Conservation (phyloP, 176 grass and related monocot genomes). For the Aechmea fasciata region DNA sequence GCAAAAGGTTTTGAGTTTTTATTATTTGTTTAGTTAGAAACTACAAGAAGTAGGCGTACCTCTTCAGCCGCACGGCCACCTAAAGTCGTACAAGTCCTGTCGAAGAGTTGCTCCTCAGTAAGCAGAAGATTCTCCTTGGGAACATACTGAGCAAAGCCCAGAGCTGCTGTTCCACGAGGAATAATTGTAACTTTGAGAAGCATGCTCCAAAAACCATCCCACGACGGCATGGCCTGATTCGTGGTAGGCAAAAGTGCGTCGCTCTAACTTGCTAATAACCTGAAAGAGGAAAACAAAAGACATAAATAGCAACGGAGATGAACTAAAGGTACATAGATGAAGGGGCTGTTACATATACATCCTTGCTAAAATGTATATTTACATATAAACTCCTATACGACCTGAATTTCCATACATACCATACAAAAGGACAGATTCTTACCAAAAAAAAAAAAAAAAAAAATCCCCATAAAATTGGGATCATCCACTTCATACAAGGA, state of each 20-base stretch:
- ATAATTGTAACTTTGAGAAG: constrained; percentile 92
- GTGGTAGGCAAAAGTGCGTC: constrained; percentile 66
- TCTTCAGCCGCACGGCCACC: constrained; percentile 81
- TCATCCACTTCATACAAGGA: too few relatives aligned
- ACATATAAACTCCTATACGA: too few relatives aligned
- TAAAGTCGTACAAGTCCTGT: constrained; percentile 94
- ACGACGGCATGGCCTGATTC: constrained; percentile 76
- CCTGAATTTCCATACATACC: too few relatives aligned
- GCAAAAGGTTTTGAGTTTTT: neutral
- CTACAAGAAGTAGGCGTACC: constrained; percentile 21
- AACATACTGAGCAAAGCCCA: constrained; percentile 86
- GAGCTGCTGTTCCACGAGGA: constrained; percentile 70
- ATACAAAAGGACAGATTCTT: too few relatives aligned
- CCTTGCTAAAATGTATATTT: too few relatives aligned
- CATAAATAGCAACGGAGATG: neutral
- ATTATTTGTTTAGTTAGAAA: neutral
- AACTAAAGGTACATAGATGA: neutral
- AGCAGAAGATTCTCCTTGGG: constrained; percentile 84
- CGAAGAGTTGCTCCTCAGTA: constrained; percentile 89
- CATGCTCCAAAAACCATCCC: constrained; percentile 96
- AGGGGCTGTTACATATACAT: too few relatives aligned
- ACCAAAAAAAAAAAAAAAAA: too few relatives aligned
- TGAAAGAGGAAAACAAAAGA: constrained; percentile 22
- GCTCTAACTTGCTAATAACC: constrained; percentile 91
- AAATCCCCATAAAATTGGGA: too few relatives aligned